A percentile compares a stretch with the other conserved stretches of the same genome.
These are phyloP conservation scores for Trichoderma sp. DNA, from an alignment of 2,329 filamentous ascomycete genomes.

Conservation along the genomic window DNA sequence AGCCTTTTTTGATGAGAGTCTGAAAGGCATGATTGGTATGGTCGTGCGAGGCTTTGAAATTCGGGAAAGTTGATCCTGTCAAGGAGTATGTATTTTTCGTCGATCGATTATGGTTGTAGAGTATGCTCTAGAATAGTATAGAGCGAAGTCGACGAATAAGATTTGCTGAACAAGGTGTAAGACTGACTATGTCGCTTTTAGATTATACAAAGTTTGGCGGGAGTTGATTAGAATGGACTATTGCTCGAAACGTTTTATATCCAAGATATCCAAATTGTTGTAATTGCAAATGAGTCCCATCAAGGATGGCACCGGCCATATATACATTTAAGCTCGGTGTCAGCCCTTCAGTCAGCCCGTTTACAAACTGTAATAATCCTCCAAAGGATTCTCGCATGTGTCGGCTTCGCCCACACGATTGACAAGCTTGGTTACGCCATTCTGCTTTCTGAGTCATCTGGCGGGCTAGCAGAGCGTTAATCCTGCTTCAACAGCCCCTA, in stretches of 20 bases:
- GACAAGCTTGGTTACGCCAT: background rate
- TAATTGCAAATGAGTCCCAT: background rate
- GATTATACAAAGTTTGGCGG: background rate
- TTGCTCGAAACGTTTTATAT: background rate
- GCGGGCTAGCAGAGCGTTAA: background rate
- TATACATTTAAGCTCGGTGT: background rate
- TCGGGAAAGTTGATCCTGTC: background rate
- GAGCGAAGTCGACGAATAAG: background rate
- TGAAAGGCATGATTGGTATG: slow-evolving; percentile 7
- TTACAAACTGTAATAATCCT: background rate
- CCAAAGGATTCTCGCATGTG: background rate
- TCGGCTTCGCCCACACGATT: background rate
- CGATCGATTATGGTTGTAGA: background rate
- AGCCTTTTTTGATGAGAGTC: slow-evolving; percentile 8
- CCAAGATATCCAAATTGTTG: background rate
- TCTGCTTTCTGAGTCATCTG: slow-evolving; percentile 8
- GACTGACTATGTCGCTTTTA: background rate
- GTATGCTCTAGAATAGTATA: background rate
- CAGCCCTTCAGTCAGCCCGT: background rate
- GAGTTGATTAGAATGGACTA: background rate
- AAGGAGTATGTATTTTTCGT: background rate
- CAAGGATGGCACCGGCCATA: background rate
- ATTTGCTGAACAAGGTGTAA: background rate
- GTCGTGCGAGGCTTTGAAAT: background rate
- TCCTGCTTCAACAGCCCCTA: background rate